Evolutionary conservation across 768 basidiomycete genomes (phyloP).

Genomic region (Melanogaster broomeanus): DNA sequence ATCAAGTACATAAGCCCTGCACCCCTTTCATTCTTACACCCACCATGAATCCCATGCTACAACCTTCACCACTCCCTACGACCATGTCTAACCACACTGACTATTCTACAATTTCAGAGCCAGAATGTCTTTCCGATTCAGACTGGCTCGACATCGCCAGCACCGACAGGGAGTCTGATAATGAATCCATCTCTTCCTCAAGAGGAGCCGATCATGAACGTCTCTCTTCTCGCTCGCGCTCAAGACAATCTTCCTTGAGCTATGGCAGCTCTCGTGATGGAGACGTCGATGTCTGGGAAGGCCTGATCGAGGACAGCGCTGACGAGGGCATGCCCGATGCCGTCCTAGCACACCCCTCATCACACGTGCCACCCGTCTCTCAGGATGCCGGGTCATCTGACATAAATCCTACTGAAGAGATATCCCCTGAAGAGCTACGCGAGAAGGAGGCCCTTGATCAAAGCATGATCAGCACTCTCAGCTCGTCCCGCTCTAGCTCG

Average conservation of each 20-base stretch:
- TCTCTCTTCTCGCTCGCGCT: conserved; percentile 50
- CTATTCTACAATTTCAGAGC: conserved; percentile 55
- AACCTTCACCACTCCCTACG: conserved; percentile 19
- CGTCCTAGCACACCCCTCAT: conserved; percentile 18
- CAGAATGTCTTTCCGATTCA: conserved; percentile 71
- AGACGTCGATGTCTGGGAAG: conserved; percentile 79
- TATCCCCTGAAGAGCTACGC: conserved; percentile 60
- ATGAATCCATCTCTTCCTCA: conserved; percentile 61
- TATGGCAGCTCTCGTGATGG: conserved; percentile 65
- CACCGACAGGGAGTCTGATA: conserved; percentile 63
- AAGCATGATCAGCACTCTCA: conserved; percentile 80
- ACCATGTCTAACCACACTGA: conserved; percentile 38
- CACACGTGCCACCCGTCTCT: conserved; percentile 23
- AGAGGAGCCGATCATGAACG: conserved; percentile 64
- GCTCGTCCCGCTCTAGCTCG: conserved; percentile 69
- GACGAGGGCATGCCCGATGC: conserved; percentile 44
- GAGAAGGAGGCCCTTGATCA: conserved; percentile 79
- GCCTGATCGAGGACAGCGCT: conserved; percentile 62
- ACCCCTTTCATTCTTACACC: conserved; percentile 30
- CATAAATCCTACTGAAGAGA: conserved; percentile 30
- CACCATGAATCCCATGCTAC: conserved; percentile 16
- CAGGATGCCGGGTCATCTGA: conserved; percentile 27
- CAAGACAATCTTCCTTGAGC: conserved; percentile 72
- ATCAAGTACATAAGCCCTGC: conserved; percentile 28
- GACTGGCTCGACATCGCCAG: conserved; percentile 84